These are phyloP conservation scores for Beauveria pseudobassiana DNA, from an alignment of 2,329 filamentous ascomycete genomes.

Conservation along the genomic window DNA sequence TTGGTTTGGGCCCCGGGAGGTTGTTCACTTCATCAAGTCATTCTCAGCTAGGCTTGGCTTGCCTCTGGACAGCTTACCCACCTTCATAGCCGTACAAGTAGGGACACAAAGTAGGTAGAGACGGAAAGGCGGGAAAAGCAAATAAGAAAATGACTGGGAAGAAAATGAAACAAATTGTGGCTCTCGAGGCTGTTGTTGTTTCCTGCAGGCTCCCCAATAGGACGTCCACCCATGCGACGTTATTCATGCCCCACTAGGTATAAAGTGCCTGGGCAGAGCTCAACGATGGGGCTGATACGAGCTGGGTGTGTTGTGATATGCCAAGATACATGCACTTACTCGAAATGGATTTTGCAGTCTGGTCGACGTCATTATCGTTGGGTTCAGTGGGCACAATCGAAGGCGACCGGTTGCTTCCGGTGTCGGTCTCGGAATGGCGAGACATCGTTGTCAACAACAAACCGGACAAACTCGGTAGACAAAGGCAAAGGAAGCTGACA, in stretches of 20 bases:
- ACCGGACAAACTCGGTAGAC: background rate
- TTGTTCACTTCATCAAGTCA: no score
- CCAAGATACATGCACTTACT: no score
- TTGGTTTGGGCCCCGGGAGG: no score
- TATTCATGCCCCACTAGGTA: background rate
- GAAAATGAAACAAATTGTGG: constrained; percentile 7
- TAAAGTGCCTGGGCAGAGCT: background rate
- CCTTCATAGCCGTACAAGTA: background rate
- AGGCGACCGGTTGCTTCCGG: no score
- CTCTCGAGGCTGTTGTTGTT: background rate
- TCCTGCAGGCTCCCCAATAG: background rate
- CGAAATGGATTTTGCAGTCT: no score
- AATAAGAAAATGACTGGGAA: background rate
- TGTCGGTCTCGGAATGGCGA: no score
- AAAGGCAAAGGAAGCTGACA: background rate
- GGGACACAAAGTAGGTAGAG: no score
- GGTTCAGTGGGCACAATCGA: no score
- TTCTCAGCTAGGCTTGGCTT: no score
- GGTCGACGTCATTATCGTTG: no score
- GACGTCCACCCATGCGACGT: background rate
- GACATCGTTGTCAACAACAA: no score
- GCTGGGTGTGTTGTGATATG: no score
- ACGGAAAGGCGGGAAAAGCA: background rate
- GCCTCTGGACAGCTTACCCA: background rate
- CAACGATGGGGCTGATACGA: background rate